Evolutionary conservation across 495 filamentous ascomycete species (phyloP).

Genomic region (Talaromyces wortmannii): DNA sequence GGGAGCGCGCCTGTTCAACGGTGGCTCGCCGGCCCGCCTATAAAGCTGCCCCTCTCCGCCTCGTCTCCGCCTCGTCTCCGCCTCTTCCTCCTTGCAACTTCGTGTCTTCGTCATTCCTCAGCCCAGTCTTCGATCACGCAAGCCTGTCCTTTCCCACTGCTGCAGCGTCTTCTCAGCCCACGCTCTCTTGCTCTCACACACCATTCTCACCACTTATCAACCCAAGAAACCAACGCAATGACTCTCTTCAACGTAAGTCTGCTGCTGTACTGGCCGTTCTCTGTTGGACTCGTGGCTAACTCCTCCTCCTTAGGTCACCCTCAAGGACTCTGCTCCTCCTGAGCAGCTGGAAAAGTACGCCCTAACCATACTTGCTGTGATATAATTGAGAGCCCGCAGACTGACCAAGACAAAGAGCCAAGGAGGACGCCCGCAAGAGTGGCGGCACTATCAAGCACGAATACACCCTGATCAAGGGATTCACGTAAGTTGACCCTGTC

Average conservation of each 20-base stretch:
- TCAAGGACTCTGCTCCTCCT: constrained; percentile 56
- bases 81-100: not conserved
- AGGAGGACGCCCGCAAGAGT: constrained; percentile 57
- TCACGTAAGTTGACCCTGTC: constrained; percentile 57
- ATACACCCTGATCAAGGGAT: constrained; percentile 81
- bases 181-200: constrained; percentile 1
- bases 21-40: not conserved
- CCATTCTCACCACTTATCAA: constrained; percentile 3
- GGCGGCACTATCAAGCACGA: constrained; percentile 79
- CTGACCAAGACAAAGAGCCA: constrained; percentile 48
- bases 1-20: too few species aligned
- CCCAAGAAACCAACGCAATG: constrained; percentile 23
- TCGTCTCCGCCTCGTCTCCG: constrained; percentile 9
- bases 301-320: constrained; percentile 55
- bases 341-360: constrained; percentile 59
- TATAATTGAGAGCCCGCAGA: not conserved
- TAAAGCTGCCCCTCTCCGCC: not conserved
- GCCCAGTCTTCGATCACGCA: not conserved
- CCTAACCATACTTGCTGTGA: not conserved
- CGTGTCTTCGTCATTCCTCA: not conserved
- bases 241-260: constrained; percentile 62
- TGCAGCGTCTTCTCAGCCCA: not conserved
- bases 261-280: not conserved
- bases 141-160: not conserved
- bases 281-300: not conserved